Percentiles rank a stretch among this genome's conserved stretches.
These are phyloP conservation scores for Cryptococcus wingfieldii DNA, from an alignment of 1,284 basidiomycete species.

Conservation along the genomic window DNA sequence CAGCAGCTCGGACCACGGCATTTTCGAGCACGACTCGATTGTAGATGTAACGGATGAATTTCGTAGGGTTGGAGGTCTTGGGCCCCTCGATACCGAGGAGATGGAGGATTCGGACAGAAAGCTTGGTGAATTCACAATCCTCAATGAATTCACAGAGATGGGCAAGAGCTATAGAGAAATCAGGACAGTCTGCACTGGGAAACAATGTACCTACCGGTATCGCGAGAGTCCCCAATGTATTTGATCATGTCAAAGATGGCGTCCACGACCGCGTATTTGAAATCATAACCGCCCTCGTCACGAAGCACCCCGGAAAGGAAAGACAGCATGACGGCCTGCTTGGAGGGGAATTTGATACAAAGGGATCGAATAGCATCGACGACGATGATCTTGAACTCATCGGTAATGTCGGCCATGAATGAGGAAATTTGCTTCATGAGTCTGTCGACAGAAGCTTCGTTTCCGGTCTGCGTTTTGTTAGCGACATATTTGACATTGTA, in stretches of 20 bases:
- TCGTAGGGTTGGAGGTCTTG: slow-evolving; percentile 88
- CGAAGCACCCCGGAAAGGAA: slow-evolving; percentile 91
- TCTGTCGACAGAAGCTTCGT: slow-evolving; percentile 96
- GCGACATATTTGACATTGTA: background rate
- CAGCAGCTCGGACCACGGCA: slow-evolving; percentile 94
- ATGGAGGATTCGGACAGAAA: slow-evolving; percentile 94
- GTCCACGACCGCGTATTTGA: slow-evolving; percentile 98
- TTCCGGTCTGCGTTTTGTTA: slow-evolving; percentile 66
- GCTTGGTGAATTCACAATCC: slow-evolving; percentile 99
- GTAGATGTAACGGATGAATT: slow-evolving; percentile 99
- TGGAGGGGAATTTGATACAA: slow-evolving; percentile 96
- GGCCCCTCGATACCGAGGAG: slow-evolving; percentile 94
- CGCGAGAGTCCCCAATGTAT: slow-evolving; percentile 91
- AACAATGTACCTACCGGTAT: slow-evolving; percentile 54
- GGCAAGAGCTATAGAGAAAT: slow-evolving; percentile 65
- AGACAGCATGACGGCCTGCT: slow-evolving; percentile 90
- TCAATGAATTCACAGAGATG: slow-evolving; percentile 99
- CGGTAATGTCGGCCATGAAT: slow-evolving; percentile 99
- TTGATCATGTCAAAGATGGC: slow-evolving; percentile 99
- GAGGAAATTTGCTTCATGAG: slow-evolving; percentile 99
- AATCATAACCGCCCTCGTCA: slow-evolving; percentile 98
- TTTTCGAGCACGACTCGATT: slow-evolving; percentile 99
- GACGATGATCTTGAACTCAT: slow-evolving; percentile 99
- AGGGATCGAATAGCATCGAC: slow-evolving; percentile 97
- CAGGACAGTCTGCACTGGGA: background rate